Evolutionary conservation across 2,329 filamentous ascomycete species (phyloP), one percentile per base, ranked within the genome.

Genomic region (Alternaria atra): DNA sequence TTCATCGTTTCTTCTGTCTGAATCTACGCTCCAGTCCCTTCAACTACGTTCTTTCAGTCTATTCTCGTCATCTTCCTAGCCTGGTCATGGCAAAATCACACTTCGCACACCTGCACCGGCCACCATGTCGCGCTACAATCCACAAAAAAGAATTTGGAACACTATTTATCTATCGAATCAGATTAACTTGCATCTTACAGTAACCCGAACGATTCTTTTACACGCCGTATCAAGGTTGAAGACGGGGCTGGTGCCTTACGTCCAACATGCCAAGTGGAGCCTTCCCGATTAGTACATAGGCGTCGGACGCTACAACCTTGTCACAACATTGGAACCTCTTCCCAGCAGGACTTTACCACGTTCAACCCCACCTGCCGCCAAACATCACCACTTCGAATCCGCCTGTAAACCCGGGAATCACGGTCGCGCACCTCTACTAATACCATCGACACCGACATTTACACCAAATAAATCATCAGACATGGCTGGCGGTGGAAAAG

Each of bases 401-500:
- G 55, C 60, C 58, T 63, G 29, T 48, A 69, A 56, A 68, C 64
- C 66, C 63, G 10, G 60, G 63, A 60, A 72, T 65, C 58, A 58
- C 68, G 63, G 74, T 77, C 77, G 76, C 76, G 71, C 67, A 73
- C 63, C 58, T 60, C 52, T 70, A 73, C 73, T 60, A 40, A 69
- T 72, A 66, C 51, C 46, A 71, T 73, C 61, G 52, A 59, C 62
- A 72, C 66, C 65, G 60, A 62, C 58, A 64, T 66, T 61, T 40
- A 63, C 57, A 55, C 55, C 60, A 37, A 68, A 68, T 66, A 67
- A 70, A 59, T 53, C 60, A 54, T 61, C 61, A 65, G 75, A 69
- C 74, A 91, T 90, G 89, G 84, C 93, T 78, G 94, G 94, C 79
- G 93, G 93, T 84, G 66, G 66, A 40, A 97, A 97, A 87, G 94